Conservation (phyloP, 1,284 basidiomycete species). For the Trametes hirsuta region DNA sequence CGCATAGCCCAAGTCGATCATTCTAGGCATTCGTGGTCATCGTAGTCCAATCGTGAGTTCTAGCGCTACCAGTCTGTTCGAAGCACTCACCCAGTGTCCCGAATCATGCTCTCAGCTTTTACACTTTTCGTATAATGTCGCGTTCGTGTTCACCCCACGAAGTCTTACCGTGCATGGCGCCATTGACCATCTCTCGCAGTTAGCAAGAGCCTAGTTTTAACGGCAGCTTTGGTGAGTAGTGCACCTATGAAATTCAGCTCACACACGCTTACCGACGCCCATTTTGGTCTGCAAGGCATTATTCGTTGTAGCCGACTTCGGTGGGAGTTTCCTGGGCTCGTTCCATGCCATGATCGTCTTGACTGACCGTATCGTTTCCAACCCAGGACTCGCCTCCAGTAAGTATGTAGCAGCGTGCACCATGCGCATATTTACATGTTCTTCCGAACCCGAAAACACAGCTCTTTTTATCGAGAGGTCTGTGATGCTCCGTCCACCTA, state of each 20-base stretch:
- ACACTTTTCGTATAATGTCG: background rate
- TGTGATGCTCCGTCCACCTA: too few species aligned
- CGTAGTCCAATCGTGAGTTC: background rate
- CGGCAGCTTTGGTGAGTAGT: background rate
- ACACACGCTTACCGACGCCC: too few species aligned
- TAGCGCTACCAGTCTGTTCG: too few species aligned
- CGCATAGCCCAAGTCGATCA: background rate
- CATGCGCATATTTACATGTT: background rate
- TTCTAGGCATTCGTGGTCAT: background rate
- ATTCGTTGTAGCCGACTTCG: background rate
- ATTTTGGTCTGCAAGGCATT: background rate
- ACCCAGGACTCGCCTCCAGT: background rate
- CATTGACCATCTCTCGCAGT: background rate
- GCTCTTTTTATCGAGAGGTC: slow-evolving; percentile 1
- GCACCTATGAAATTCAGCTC: too few species aligned
- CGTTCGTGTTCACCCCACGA: background rate
- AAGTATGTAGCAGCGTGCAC: background rate
- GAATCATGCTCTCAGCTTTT: background rate
- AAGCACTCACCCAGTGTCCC: too few species aligned
- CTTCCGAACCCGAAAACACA: background rate
- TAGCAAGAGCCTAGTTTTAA: background rate
- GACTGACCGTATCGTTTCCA: background rate
- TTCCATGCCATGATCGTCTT: background rate
- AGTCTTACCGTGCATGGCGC: background rate
- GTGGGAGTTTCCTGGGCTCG: background rate